A percentile compares a stretch with the other conserved stretches of the same genome.
These are phyloP conservation scores for Recurvomyces mirabilis DNA, from an alignment of 495 filamentous ascomycete species.

Conservation along the genomic window DNA sequence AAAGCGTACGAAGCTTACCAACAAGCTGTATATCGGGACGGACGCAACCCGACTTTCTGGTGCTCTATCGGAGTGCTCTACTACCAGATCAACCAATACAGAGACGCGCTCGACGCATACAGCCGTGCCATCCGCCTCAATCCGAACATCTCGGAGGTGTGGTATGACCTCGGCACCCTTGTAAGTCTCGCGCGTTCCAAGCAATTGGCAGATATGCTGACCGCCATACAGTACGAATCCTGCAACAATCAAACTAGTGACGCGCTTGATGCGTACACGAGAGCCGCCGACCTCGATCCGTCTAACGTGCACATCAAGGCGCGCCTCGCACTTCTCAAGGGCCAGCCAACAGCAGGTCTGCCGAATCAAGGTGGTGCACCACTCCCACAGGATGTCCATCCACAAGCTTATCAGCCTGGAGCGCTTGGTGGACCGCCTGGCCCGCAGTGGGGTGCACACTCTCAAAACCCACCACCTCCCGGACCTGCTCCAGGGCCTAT, in stretches of 20 bases:
- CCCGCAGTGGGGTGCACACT: constrained; percentile 58
- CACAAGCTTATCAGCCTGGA: constrained; percentile 35
- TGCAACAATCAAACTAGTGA: constrained; percentile 98
- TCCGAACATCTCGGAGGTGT: constrained; percentile 97
- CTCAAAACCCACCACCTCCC: constrained; percentile 51
- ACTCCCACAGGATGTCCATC: constrained; percentile 70
- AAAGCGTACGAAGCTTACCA: constrained; percentile 99
- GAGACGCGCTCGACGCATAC: constrained; percentile 96
- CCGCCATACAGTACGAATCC: constrained; percentile 66
- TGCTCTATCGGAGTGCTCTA: constrained; percentile 99
- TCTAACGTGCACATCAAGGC: constrained; percentile 93
- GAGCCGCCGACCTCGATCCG: constrained; percentile 89
- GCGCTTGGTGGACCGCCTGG: constrained; percentile 53
- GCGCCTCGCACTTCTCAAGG: constrained; percentile 72
- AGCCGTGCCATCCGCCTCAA: constrained; percentile 95
- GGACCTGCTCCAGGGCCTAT: constrained; percentile 29
- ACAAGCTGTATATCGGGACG: constrained; percentile 96
- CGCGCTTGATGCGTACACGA: constrained; percentile 88
- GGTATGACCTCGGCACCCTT: constrained; percentile 96
- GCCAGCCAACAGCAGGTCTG: constrained; percentile 59
- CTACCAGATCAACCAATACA: constrained; percentile 99
- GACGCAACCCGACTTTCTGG: constrained; percentile 98
- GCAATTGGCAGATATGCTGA: constrained; percentile 23
- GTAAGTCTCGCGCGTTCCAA: constrained; percentile 45
- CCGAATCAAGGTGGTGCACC: constrained; percentile 55